Percentiles rank a stretch among this genome's conserved stretches.
Evolutionary conservation across 2,329 filamentous ascomycete species (phyloP).

Genomic region (Blumeria hordei): DNA sequence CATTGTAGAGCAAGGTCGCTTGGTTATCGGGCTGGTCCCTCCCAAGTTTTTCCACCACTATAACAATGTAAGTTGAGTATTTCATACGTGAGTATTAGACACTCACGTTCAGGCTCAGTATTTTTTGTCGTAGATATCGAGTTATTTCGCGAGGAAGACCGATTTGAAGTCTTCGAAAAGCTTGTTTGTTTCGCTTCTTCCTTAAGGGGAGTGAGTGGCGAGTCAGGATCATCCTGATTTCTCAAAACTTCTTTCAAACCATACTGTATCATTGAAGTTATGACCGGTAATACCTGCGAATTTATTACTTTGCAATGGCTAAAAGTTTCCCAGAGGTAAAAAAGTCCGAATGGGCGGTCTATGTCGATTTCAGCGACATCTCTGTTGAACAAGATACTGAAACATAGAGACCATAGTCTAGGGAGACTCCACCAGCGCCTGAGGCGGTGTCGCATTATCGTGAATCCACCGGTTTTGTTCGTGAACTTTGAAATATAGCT

Average conservation of each 20-base stretch:
- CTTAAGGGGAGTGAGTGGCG: constrained; percentile 18
- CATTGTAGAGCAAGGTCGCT: constrained; percentile 43
- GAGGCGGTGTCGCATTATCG: constrained; percentile 58
- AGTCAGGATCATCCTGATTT: constrained; percentile 34
- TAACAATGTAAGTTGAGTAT: constrained; percentile 2
- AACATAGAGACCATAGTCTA: constrained; percentile 65
- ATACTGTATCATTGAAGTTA: constrained; percentile 69
- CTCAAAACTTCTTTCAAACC: constrained; percentile 49
- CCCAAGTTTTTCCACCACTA: constrained; percentile 19
- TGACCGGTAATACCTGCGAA: constrained; percentile 55
- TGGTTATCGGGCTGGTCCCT: constrained; percentile 29
- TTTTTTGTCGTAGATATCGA: constrained; percentile 45
- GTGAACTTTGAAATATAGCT: constrained; percentile 69
- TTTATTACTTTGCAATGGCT: constrained; percentile 42
- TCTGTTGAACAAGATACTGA: constrained; percentile 67
- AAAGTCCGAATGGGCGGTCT: constrained; percentile 48
- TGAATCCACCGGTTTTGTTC: constrained; percentile 75
- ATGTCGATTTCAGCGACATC: constrained; percentile 57
- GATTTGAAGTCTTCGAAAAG: constrained; percentile 9
- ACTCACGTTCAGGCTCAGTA: constrained; percentile 28
- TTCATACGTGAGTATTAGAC: not conserved
- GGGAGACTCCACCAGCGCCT: constrained; percentile 76
- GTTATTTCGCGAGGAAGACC: constrained; percentile 15
- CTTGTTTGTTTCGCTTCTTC: constrained; percentile 5
- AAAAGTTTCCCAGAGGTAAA: constrained; percentile 51